Evolutionary conservation across 768 basidiomycete genomes (phyloP).

Genomic region (Pisolithus sp.): DNA sequence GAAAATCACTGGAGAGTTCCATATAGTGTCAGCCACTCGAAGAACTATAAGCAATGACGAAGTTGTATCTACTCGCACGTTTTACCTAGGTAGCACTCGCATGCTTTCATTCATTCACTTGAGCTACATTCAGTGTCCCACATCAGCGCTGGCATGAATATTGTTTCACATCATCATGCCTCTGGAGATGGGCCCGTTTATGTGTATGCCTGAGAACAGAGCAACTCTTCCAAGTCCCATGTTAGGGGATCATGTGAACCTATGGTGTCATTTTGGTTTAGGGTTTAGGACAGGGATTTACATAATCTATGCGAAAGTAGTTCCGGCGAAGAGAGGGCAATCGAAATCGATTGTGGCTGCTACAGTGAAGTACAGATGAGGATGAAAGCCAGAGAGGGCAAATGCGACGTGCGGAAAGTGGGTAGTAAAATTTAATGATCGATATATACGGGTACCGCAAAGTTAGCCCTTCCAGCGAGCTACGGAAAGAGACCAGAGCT

Average conservation of each 20-base stretch:
- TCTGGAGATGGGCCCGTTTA: no score
- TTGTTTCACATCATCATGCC: background rate
- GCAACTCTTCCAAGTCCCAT: no score
- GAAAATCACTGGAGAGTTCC: no score
- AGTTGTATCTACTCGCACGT: no score
- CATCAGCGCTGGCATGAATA: background rate
- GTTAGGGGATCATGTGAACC: background rate
- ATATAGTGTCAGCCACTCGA: no score
- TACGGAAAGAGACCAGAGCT: background rate
- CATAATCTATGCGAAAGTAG: constrained; percentile 16
- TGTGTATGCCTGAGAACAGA: no score
- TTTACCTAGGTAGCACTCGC: no score
- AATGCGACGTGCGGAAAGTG: constrained; percentile 18
- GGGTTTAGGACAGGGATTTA: background rate
- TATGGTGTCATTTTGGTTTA: background rate
- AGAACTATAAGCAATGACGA: no score
- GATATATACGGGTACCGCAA: constrained; percentile 26
- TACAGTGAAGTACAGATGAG: constrained; percentile 28
- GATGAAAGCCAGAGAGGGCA: constrained; percentile 9
- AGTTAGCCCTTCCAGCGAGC: constrained; percentile 11
- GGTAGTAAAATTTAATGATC: constrained; percentile 26
- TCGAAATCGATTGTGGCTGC: constrained; percentile 15
- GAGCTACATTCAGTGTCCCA: no score
- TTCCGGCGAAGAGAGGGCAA: background rate
- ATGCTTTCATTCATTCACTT: no score